Evolutionary conservation across 257 asterid species (phyloP).

Genomic region (Solanum phureja): DNA sequence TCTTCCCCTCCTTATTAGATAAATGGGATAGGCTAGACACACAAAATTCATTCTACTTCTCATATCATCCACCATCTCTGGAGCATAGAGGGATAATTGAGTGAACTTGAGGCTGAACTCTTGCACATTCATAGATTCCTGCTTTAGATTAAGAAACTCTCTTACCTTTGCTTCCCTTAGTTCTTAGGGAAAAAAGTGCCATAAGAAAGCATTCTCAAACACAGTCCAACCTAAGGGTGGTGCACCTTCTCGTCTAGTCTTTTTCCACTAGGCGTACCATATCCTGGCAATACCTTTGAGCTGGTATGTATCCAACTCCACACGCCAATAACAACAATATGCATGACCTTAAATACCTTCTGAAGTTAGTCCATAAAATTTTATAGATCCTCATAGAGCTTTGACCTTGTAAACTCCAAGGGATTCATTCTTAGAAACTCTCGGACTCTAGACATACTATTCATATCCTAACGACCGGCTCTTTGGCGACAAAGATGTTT

Average conservation of each 20-base stretch:
- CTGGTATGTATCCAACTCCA: not conserved
- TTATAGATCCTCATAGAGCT: not conserved
- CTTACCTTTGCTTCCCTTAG: not conserved
- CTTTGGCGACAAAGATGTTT: not conserved
- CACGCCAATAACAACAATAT: too few relatives aligned
- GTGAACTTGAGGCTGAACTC: not conserved
- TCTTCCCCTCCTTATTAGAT: not conserved
- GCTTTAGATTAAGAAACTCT: not conserved
- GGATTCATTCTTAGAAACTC: not conserved
- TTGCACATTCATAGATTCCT: not conserved
- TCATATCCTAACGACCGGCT: rapidly evolving
- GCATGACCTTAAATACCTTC: not conserved
- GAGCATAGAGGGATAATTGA: not conserved
- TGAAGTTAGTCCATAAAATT: not conserved
- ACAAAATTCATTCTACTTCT: not conserved
- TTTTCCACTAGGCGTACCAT: not conserved
- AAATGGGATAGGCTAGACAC: too few relatives aligned
- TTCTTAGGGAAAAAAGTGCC: not conserved
- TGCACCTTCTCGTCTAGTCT: not conserved
- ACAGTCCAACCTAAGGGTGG: not conserved
- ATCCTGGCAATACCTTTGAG: not conserved
- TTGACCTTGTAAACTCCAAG: not conserved
- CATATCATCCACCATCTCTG: too few relatives aligned
- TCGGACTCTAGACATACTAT: too few relatives aligned
- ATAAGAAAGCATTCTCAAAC: not conserved